Percentiles rank a stretch among this genome's conserved stretches.
phyloP scores from a whole-genome alignment of 805 yeast genomes.

The Pichia nanzhaoensis region DNA sequence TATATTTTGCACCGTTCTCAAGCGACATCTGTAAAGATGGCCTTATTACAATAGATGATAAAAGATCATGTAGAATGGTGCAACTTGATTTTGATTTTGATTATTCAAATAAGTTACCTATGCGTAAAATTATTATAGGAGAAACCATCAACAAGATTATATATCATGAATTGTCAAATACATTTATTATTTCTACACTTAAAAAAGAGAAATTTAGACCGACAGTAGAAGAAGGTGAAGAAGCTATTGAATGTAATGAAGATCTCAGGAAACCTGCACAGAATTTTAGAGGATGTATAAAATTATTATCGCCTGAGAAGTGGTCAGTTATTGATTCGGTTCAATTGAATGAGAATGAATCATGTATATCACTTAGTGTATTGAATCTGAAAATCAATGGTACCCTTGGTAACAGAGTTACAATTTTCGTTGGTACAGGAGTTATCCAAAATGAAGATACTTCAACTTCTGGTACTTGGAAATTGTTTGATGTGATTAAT shows the following conservation, averaged over 20 bases:
- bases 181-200: conserved; percentile 57
- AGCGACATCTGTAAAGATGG: conserved; percentile 34
- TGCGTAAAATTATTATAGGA: conserved; percentile 45
- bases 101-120: conserved; percentile 57
- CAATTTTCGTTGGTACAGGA: conserved; percentile 75
- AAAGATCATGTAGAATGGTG: conserved; percentile 59
- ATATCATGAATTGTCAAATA: conserved; percentile 60
- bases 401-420: conserved; percentile 18
- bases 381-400: conserved; percentile 44
- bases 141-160: conserved; percentile 59
- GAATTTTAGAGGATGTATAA: conserved; percentile 53
- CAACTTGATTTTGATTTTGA: conserved; percentile 39
- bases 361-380: conserved; percentile 50
- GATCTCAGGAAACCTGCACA: conserved; percentile 43
- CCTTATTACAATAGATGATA: conserved; percentile 64
- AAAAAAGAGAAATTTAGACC: conserved; percentile 55
- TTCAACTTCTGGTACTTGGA: conserved; percentile 71
- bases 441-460: conserved; percentile 72
- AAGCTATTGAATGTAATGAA: conserved; percentile 48
- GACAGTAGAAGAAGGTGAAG: conserved; percentile 66
- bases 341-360: conserved; percentile 61
- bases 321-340: conserved; percentile 74
- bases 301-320: conserved; percentile 62
- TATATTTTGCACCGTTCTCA: conserved; percentile 57
- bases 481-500: conserved; percentile 66